A percentile compares a stretch with the other conserved stretches of the same genome.
phyloP scores from a whole-genome alignment of 306 rosid species.

The Calophaca sinica region DNA sequence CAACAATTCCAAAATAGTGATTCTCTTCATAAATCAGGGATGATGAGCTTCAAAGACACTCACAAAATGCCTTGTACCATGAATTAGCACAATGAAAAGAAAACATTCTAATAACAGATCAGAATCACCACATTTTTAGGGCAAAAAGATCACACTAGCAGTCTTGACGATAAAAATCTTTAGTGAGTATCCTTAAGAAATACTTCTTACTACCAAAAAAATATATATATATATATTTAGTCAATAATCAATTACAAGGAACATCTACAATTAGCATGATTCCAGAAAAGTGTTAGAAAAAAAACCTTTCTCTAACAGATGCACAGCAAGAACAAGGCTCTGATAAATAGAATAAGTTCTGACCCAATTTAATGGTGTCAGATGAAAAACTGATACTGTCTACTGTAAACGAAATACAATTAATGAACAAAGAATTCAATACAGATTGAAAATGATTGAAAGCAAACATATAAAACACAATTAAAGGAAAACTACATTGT shows the following conservation, averaged over 20 bases:
- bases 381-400: slow-evolving; percentile 5
- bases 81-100: not conserved
- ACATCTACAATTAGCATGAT: not conserved
- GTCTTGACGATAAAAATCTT: slow-evolving; percentile 14
- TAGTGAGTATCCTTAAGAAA: not conserved
- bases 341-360: slow-evolving; percentile 13
- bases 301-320: not conserved
- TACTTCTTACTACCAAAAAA: not conserved
- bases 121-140: slow-evolving; percentile 8
- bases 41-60: not conserved
- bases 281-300: slow-evolving; percentile 4
- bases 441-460: slow-evolving; percentile 16
- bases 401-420: slow-evolving; percentile 21
- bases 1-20: slow-evolving; percentile 21
- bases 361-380: slow-evolving; percentile 15
- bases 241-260: not conserved
- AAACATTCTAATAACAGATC: slow-evolving; percentile 12
- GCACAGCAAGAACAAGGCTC: not conserved
- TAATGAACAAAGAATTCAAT: slow-evolving; percentile 32
- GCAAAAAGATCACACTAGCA: not conserved
- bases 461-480: not conserved
- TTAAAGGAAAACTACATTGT: slow-evolving; percentile 1
- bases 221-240: not conserved
- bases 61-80: slow-evolving; percentile 1
- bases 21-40: not conserved